Base-by-base conservation (phyloP, 2,329 filamentous ascomycete species). In the Arthrobotrys musiformis region DNA sequence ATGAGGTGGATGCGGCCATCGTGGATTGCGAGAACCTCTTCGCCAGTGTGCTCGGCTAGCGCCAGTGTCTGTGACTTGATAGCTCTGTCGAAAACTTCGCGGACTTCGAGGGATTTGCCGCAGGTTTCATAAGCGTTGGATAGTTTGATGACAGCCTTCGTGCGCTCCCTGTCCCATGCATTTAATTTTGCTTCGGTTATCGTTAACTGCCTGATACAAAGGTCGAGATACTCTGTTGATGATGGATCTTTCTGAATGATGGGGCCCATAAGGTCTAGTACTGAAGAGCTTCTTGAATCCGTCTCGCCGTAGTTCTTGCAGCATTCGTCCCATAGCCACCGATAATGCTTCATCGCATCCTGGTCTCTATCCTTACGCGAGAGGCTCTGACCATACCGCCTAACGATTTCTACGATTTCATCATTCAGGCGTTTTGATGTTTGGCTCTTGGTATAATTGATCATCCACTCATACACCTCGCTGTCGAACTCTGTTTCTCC, bases 381-480 rank as follows among this genome's bases (percentile, higher is more conserved):
- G 17, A 75, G 70, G 15, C 35, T 40, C 5, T 26, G 13, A 4
- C 70, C 70, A 17, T 68, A 62, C 2, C 63, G 44, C 13, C 44
- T 69, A 3, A 69, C 56, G 17, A 69, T 63, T n/a, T 75, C 70
- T 4, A 75, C 66, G 4, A 69, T 48, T 4, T 69, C 63, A 3
- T 48, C 56, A 13, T 11, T 63, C 3, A 62, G 17, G 2, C 33
- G 30, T 2, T 69, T 30, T 0, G 19, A 19, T n/a, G 46, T n/a
- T 19, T 54, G 35, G 15, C 17, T 40, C 22, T 63, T 61, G 35
- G 24, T 40, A 22, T 68, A 75, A 17, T 40, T 22, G 6, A 75
- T 68, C 44, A 75, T 58, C 70, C 70, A 75, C 5, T 69, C 70
- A 19, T 63, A 75, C 26, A 75, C 54, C 17, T 75, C 70, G 17